These are phyloP conservation scores for Saccharomycopsis olivae DNA, from an alignment of 805 yeast species.

Conservation along the genomic window DNA sequence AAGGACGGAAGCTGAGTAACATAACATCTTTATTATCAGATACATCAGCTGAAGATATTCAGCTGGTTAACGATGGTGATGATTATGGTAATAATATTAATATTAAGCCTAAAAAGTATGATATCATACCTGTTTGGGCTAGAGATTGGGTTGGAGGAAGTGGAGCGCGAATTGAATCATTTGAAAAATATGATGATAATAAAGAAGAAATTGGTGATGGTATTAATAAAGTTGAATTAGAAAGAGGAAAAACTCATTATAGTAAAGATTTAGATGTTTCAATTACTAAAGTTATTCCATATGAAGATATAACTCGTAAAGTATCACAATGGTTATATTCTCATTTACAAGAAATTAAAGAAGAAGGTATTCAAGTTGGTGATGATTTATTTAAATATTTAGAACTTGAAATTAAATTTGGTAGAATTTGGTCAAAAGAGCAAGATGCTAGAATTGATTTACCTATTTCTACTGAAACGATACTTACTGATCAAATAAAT, in stretches of 20 bases:
- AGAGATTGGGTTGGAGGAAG: constrained; percentile 59
- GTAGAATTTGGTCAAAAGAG: constrained; percentile 54
- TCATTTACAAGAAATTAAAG: constrained; percentile 48
- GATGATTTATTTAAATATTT: constrained; percentile 38
- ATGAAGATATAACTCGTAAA: constrained; percentile 70
- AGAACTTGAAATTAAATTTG: constrained; percentile 69
- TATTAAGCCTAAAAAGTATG: constrained; percentile 16
- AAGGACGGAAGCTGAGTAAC: background rate
- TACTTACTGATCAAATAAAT: constrained; percentile 44
- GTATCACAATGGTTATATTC: constrained; percentile 88
- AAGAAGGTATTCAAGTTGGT: constrained; percentile 22
- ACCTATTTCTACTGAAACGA: constrained; percentile 60
- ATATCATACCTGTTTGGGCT: constrained; percentile 64
- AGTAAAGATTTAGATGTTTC: constrained; percentile 27
- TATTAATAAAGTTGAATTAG: constrained; percentile 5
- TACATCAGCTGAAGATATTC: too few relatives aligned
- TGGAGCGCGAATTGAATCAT: too few relatives aligned
- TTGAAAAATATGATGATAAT: background rate
- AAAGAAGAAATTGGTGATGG: background rate
- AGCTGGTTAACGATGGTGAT: too few relatives aligned
- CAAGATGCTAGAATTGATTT: constrained; percentile 52
- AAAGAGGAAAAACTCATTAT: constrained; percentile 3
- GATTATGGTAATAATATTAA: too few relatives aligned
- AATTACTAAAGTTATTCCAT: constrained; percentile 65
- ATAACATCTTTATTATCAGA: background rate